These are phyloP conservation scores for Teratosphaeria destructans DNA, from an alignment of 2,329 filamentous ascomycete genomes.

Conservation along the genomic window DNA sequence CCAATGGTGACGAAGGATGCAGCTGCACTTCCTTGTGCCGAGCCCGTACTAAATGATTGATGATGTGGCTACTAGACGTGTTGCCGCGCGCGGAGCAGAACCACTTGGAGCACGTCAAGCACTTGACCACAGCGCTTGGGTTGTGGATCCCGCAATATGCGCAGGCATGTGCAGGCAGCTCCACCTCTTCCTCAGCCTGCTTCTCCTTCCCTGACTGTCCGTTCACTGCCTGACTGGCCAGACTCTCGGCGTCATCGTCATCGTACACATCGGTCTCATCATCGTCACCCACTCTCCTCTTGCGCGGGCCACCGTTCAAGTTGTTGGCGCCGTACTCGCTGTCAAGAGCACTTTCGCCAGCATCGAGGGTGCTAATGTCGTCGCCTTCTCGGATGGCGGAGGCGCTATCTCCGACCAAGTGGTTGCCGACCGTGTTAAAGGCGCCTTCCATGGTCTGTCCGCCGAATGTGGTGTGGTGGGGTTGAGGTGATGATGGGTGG, in stretches of 20 bases:
- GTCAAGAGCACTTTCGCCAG: conserved; percentile 71
- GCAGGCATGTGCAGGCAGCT: conserved; percentile 90
- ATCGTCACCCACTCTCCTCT: conserved; percentile 75
- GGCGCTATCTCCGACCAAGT: conserved; percentile 72
- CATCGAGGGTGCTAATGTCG: conserved; percentile 40
- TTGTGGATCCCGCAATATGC: conserved; percentile 97
- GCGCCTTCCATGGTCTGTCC: conserved; percentile 61
- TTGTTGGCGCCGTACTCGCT: conserved; percentile 46
- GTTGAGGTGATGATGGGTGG: not conserved
- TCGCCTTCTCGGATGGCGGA: conserved; percentile 79
- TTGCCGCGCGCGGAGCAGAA: conserved; percentile 97
- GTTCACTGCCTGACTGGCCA: conserved; percentile 73
- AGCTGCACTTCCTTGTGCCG: conserved; percentile 98
- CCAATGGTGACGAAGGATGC: conserved; percentile 82
- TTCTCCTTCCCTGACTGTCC: conserved; percentile 30
- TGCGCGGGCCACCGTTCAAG: conserved; percentile 48
- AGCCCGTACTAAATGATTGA: conserved; percentile 94
- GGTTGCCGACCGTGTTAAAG: conserved; percentile 80
- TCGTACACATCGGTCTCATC: conserved; percentile 76
- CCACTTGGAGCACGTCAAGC: conserved; percentile 92
- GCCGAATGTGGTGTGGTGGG: not conserved
- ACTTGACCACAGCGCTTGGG: conserved; percentile 90
- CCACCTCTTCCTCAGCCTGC: conserved; percentile 69
- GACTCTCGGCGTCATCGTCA: conserved; percentile 56
- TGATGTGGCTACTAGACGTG: conserved; percentile 91